These are phyloP conservation scores for Scalesia atractyloides DNA, from an alignment of 129 eudicot genomes.

Conservation along the genomic window DNA sequence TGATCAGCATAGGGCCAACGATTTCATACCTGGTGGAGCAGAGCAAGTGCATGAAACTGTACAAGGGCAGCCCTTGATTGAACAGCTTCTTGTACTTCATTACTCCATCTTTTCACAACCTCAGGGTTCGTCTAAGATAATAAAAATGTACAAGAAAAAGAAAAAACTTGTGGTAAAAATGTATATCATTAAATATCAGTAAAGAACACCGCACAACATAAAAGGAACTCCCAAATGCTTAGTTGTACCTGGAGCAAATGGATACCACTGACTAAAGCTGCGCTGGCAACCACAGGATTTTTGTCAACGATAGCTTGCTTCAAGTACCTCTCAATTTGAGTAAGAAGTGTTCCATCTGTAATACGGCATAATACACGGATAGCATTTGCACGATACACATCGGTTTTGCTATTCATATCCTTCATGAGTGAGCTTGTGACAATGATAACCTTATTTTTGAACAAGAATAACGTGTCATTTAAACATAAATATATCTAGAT, in stretches of 20 bases:
- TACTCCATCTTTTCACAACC: slow-evolving; percentile 95
- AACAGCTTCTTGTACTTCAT: slow-evolving; percentile 97
- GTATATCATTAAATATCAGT: background rate
- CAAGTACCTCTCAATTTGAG: slow-evolving; percentile 95
- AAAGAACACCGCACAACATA: background rate
- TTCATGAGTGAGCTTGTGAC: slow-evolving; percentile 97
- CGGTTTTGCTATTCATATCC: slow-evolving; percentile 98
- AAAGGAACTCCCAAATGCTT: slow-evolving; percentile 7
- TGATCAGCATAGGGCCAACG: background rate
- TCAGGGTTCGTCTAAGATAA: slow-evolving; percentile 70
- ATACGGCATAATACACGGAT: slow-evolving; percentile 96
- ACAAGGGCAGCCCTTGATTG: slow-evolving; percentile 93
- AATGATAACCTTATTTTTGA: slow-evolving; percentile 67
- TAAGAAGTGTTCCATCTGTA: slow-evolving; percentile 84
- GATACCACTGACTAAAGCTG: slow-evolving; percentile 95
- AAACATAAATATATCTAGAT: slow-evolving; percentile 3
- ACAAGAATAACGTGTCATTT: slow-evolving; percentile 30
- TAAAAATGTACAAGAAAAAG: background rate
- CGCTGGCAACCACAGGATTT: slow-evolving; percentile 97
- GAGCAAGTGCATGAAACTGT: slow-evolving; percentile 93
- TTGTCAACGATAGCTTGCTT: slow-evolving; percentile 97
- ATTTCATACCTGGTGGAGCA: slow-evolving; percentile 78
- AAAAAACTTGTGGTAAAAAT: background rate
- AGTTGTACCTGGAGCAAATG: slow-evolving; percentile 86
- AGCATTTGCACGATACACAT: slow-evolving; percentile 93